Percentiles rank a stretch among this genome's conserved stretches.
These are phyloP conservation scores for Zopfia rhizophila DNA, from an alignment of 2,329 filamentous ascomycete species.

Conservation along the genomic window DNA sequence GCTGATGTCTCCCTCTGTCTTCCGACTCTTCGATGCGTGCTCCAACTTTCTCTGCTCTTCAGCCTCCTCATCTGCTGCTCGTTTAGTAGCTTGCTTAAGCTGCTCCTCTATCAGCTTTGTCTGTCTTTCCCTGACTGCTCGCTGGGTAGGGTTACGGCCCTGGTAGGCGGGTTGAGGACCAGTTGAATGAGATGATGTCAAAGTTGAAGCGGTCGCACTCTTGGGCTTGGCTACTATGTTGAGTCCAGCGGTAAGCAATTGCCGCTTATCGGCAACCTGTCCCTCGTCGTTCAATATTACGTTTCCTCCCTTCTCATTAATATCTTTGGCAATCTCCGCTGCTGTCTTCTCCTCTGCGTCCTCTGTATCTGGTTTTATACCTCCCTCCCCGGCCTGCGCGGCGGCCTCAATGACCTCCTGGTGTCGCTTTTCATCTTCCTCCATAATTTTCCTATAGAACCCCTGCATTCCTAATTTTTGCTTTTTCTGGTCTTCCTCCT, in stretches of 20 bases:
- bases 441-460: slow-evolving; percentile 80
- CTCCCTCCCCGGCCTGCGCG: slow-evolving; percentile 53
- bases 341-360: slow-evolving; percentile 65
- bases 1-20: slow-evolving; percentile 79
- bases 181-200: slow-evolving; percentile 24
- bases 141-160: slow-evolving; percentile 59
- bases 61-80: slow-evolving; percentile 74
- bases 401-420: slow-evolving; percentile 75
- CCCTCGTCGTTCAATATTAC: slow-evolving; percentile 84
- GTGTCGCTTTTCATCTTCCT: slow-evolving; percentile 75
- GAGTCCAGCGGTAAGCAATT: slow-evolving; percentile 78
- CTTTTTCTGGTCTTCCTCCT: slow-evolving; percentile 72
- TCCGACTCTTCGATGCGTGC: slow-evolving; percentile 76
- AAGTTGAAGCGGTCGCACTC: slow-evolving; percentile 42
- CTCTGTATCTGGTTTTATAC: slow-evolving; percentile 45
- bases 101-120: slow-evolving; percentile 82
- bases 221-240: slow-evolving; percentile 76
- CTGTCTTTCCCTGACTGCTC: slow-evolving; percentile 79
- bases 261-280: slow-evolving; percentile 84
- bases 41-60: slow-evolving; percentile 72
- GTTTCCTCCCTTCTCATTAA: slow-evolving; percentile 70
- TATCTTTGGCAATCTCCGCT: slow-evolving; percentile 72
- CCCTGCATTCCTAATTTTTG: slow-evolving; percentile 77
- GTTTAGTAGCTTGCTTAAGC: slow-evolving; percentile 76
- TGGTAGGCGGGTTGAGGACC: slow-evolving; percentile 37